Conservation (phyloP, 345 rosid species). For the Eucalyptus brandiana region DNA sequence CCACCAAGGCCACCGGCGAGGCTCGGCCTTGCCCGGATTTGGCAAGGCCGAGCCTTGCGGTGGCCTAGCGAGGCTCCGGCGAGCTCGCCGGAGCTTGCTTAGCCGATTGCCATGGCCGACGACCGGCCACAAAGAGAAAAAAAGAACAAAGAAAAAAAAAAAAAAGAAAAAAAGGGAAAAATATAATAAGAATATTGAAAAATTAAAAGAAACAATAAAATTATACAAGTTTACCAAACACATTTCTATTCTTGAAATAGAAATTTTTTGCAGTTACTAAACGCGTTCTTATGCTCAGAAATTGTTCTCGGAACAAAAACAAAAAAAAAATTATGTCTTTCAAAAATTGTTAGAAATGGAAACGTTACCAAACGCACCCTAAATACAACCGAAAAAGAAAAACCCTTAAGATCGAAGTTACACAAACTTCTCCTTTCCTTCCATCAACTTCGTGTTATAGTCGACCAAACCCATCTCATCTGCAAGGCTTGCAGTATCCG, state of each 20-base stretch:
- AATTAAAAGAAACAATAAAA: no score
- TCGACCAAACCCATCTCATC: slow-evolving; percentile 26
- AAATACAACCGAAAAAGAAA: background rate
- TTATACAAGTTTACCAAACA: no score
- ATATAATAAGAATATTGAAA: no score
- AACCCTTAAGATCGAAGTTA: background rate
- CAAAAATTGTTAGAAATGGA: no score
- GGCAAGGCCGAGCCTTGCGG: rapidly evolving
- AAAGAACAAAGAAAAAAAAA: rapidly evolving
- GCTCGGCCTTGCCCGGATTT: rapidly evolving
- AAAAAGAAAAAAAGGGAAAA: no score
- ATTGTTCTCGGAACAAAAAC: rapidly evolving
- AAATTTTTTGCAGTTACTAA: rapidly evolving
- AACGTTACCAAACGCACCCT: no score
- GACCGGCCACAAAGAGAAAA: rapidly evolving
- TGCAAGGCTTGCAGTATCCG: slow-evolving; percentile 40
- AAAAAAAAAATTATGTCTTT: no score
- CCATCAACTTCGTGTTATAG: background rate
- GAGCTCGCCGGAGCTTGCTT: no score
- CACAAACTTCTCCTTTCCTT: background rate
- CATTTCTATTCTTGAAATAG: no score
- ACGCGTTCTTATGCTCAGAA: rapidly evolving
- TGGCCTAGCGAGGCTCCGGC: rapidly evolving
- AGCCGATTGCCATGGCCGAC: no score
- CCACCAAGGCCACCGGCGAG: rapidly evolving